A percentile compares a stretch with the other conserved stretches of the same genome.
These are phyloP conservation scores for Cryphonectria carpinicola DNA, from an alignment of 2,329 filamentous ascomycete genomes.

Conservation along the genomic window DNA sequence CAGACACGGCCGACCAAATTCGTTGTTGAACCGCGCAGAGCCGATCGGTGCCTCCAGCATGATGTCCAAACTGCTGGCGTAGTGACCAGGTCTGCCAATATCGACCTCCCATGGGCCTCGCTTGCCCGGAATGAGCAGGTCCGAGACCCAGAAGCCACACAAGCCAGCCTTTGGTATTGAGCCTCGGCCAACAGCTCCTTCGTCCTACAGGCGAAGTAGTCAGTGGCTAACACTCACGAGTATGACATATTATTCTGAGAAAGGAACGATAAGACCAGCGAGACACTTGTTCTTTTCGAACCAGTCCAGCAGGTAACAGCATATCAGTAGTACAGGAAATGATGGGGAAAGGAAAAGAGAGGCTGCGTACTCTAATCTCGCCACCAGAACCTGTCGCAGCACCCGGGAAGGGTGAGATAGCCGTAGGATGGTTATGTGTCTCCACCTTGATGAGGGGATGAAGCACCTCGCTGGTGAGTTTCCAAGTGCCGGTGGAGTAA, in stretches of 20 bases:
- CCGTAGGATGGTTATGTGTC: constrained; percentile 96
- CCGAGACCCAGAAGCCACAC: constrained; percentile 92
- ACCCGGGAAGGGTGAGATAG: constrained; percentile 89
- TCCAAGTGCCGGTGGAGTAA: constrained; percentile 85
- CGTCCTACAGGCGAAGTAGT: constrained; percentile 55
- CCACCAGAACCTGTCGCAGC: constrained; percentile 95
- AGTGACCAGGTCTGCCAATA: constrained; percentile 86
- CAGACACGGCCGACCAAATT: constrained; percentile 89
- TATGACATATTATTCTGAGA: neutral
- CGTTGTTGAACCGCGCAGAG: constrained; percentile 95
- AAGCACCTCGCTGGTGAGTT: constrained; percentile 80
- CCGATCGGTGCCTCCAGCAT: constrained; percentile 98
- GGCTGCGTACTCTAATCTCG: constrained; percentile 69
- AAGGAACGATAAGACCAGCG: neutral
- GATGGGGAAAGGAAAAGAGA: neutral
- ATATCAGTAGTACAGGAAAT: neutral
- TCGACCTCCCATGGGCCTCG: constrained; percentile 88
- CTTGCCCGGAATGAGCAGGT: constrained; percentile 85
- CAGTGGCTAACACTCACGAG: constrained; percentile 1
- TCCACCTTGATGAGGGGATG: constrained; percentile 94
- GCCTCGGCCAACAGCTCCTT: constrained; percentile 90
- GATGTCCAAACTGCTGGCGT: constrained; percentile 92
- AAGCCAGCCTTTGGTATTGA: constrained; percentile 93
- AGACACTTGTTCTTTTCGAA: constrained; percentile 21
- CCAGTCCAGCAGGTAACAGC: neutral